Conservation (phyloP, 2,329 filamentous ascomycete species). For the Ophiostoma pallidulum region DNA sequence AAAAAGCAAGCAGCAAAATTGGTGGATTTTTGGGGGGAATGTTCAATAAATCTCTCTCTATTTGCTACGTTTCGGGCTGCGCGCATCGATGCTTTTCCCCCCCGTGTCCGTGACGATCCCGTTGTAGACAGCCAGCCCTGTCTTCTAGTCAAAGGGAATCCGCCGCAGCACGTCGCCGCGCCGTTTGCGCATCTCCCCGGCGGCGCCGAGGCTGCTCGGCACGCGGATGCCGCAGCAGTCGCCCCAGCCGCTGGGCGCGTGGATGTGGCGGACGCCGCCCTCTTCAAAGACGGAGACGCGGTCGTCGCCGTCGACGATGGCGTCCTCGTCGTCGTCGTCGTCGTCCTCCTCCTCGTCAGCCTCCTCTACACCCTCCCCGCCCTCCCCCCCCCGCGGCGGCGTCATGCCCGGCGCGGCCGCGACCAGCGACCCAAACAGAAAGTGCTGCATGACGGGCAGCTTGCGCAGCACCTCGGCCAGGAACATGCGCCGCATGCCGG, state of each 20-base stretch:
- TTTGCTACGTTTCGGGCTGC: too few relatives aligned
- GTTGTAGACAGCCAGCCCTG: too few relatives aligned
- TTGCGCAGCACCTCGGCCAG: slow-evolving; percentile 86
- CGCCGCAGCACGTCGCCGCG: slow-evolving; percentile 55
- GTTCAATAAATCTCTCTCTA: too few relatives aligned
- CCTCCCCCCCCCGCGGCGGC: slow-evolving; percentile 33
- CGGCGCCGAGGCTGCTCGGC: slow-evolving; percentile 84
- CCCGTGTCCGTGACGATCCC: too few relatives aligned
- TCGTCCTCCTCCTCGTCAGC: slow-evolving; percentile 36
- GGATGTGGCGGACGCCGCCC: slow-evolving; percentile 59
- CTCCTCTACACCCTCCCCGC: too few relatives aligned
- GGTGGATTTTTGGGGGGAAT: too few relatives aligned
- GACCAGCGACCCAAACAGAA: slow-evolving; percentile 80
- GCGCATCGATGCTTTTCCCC: too few relatives aligned
- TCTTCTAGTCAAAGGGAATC: slow-evolving; percentile 68
- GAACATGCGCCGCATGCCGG: slow-evolving; percentile 96
- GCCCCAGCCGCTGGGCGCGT: slow-evolving; percentile 70
- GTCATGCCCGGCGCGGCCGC: slow-evolving; percentile 78
- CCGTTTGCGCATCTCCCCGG: slow-evolving; percentile 75
- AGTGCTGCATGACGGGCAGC: slow-evolving; percentile 97
- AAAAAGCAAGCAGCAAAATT: too few relatives aligned
- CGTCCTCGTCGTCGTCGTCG: slow-evolving; percentile 45
- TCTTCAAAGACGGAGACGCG: slow-evolving; percentile 50
- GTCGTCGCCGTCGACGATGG: slow-evolving; percentile 38
- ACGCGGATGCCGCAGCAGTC: slow-evolving; percentile 98